Conservation (phyloP, 2,329 filamentous ascomycete species). For the Aureobasidium sp. region DNA sequence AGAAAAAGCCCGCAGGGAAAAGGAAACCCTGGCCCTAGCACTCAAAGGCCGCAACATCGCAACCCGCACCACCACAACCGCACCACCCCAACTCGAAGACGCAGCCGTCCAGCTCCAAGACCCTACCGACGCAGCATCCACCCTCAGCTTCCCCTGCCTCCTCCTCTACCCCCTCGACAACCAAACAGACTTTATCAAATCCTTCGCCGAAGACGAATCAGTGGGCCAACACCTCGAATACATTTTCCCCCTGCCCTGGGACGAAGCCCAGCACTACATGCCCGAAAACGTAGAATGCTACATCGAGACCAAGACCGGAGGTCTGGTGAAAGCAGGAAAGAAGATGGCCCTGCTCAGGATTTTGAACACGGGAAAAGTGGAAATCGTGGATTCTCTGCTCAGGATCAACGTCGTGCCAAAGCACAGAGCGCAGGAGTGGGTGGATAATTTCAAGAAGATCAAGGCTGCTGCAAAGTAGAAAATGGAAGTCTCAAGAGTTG, state of each 20-base stretch:
- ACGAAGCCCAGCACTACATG: constrained; percentile 57
- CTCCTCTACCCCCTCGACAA: constrained; percentile 75
- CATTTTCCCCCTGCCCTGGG: constrained; percentile 85
- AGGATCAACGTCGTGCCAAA: constrained; percentile 75
- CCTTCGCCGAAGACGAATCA: constrained; percentile 67
- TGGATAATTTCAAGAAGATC: constrained; percentile 67
- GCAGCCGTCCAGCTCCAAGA: constrained; percentile 63
- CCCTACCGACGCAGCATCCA: constrained; percentile 61
- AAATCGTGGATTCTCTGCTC: constrained; percentile 79
- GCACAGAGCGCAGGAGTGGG: constrained; percentile 61
- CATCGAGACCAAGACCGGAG: constrained; percentile 71
- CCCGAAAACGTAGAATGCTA: constrained; percentile 68
- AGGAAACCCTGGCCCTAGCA: constrained; percentile 40
- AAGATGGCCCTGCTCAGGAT: constrained; percentile 70
- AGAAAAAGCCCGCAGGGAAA: constrained; percentile 48
- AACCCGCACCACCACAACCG: constrained; percentile 50
- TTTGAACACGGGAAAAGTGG: constrained; percentile 65
- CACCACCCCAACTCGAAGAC: constrained; percentile 82
- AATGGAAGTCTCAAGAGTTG: no score
- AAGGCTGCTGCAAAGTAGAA: constrained; percentile 2
- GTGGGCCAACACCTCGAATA: constrained; percentile 73
- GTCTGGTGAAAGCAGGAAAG: constrained; percentile 82
- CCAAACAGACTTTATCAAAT: constrained; percentile 86
- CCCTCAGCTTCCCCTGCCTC: constrained; percentile 67
- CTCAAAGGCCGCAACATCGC: constrained; percentile 64